Percentiles rank a stretch among this genome's conserved stretches.
These are phyloP conservation scores for Alternaria incomplexa DNA, from an alignment of 2,329 filamentous ascomycete species.

Conservation along the genomic window DNA sequence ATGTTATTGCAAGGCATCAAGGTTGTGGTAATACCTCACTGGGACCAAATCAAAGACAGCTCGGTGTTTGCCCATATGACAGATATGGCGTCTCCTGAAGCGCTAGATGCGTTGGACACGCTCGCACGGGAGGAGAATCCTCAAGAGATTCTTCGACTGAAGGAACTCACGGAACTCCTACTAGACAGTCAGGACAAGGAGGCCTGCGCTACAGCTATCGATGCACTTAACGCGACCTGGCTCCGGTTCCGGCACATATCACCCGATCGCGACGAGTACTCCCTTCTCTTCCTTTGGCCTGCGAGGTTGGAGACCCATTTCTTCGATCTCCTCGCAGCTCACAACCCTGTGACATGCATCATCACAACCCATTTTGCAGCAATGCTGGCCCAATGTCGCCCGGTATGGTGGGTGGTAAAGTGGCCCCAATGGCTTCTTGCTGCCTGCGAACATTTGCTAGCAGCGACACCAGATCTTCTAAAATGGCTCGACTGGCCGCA, in stretches of 20 bases:
- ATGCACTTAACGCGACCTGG: conserved; percentile 29
- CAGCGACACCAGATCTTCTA: conserved; percentile 32
- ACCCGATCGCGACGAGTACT: conserved; percentile 28
- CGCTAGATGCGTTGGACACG: conserved; percentile 16
- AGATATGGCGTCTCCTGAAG: conserved; percentile 13
- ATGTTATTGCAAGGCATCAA: conserved; percentile 35
- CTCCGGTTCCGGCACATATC: conserved; percentile 24
- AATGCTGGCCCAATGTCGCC: conserved; percentile 26
- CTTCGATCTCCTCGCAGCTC: conserved; percentile 29
- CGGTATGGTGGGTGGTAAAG: conserved; percentile 36
- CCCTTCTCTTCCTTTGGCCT: conserved; percentile 35
- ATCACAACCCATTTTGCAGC: conserved; percentile 37
- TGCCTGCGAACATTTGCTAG: conserved; percentile 29
- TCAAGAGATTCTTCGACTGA: conserved; percentile 29
- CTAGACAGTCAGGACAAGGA: conserved; percentile 26
- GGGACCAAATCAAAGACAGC: conserved; percentile 26
- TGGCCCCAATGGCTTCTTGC: conserved; percentile 37
- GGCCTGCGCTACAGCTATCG: conserved; percentile 29
- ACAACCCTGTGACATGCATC: conserved; percentile 38
- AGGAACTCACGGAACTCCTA: conserved; percentile 30
- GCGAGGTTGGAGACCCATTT: conserved; percentile 29
- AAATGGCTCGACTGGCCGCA: conserved; percentile 39
- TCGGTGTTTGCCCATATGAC: conserved; percentile 21
- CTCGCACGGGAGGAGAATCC: conserved; percentile 19
- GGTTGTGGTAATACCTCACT: conserved; percentile 32